A percentile compares a stretch with the other conserved stretches of the same genome.
Evolutionary conservation across 176 grass and related monocot species (phyloP).

Genomic region (Aegilops umbellulata): DNA sequence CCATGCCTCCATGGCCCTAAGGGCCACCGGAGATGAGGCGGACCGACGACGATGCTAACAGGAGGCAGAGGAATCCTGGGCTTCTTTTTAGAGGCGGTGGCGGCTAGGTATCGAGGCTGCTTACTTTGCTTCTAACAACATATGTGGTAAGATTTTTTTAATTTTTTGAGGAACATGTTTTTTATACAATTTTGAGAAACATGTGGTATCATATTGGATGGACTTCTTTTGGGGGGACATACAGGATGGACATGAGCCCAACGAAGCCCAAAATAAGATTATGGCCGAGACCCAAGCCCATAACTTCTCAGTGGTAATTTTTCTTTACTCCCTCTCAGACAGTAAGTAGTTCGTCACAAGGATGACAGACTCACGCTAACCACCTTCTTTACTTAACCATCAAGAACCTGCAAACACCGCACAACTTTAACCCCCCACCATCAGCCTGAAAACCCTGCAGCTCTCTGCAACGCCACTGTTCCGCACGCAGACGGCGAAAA

Average conservation of each 20-base stretch:
- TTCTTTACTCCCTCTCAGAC: not conserved
- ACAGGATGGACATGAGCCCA: not conserved
- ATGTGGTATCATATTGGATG: not conserved
- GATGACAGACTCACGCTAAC: not conserved
- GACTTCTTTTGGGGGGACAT: not conserved
- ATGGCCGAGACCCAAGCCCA: not conserved
- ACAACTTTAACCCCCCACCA: not conserved
- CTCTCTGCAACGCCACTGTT: conserved; percentile 2
- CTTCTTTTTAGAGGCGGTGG: too few species aligned
- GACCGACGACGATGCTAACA: too few species aligned
- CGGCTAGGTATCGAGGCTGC: too few species aligned
- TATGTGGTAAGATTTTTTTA: too few species aligned
- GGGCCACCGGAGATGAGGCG: too few species aligned
- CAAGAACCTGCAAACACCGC: not conserved
- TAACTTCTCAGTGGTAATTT: not conserved
- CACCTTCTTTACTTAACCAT: not conserved
- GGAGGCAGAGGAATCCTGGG: too few species aligned
- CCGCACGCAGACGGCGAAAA: not conserved
- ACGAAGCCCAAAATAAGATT: not conserved
- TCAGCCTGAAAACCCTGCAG: not conserved
- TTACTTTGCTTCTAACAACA: too few species aligned
- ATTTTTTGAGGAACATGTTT: too few species aligned
- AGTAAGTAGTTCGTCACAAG: not conserved
- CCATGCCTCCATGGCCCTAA: too few species aligned
- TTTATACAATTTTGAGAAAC: too few species aligned